Base-by-base conservation (phyloP, 441 rosid species). In the Raphanus hybrid region DNA sequence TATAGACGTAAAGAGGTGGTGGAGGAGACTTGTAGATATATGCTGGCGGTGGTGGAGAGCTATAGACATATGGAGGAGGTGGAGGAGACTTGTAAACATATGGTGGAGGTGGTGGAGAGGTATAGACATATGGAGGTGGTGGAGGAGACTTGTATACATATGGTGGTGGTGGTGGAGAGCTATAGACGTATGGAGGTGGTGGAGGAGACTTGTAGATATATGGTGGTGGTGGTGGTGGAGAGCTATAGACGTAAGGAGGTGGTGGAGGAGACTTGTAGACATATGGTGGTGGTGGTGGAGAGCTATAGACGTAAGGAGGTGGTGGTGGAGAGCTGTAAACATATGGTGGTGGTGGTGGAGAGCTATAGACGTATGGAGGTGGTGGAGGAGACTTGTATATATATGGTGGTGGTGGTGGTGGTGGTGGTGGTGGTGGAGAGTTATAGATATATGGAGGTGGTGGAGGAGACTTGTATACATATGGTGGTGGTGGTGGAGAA, bases 371-470 rank as follows among this genome's bases (percentile, higher is more conserved):
- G 1, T 67, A 67, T 0, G 71, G 60, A 10, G 37, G 70, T 8
- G 60, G 70, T 67, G 70, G 71, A 0, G 62, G 72, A 2, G 72
- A 9, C 0, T 5, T 68, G 3, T 68, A 68, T 1, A 67, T 59
- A 5, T 67, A 67, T 0, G 71, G 59, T 5, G 35, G 70, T 16
- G 60, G 70, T 67, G 71, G 71, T n/a, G 71, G 71, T n/a, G 71
- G 71, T 2, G 71, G 48, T 0, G 71, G 71, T 0, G 67, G 68
- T 3, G 69, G 60, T 16, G 75, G 59, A 0, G 75, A 48, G 0
- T 0, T 67, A 12, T 67, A 67, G 0, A 67, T 8, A 1, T 67
- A 67, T 0, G 71, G 71, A 1, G 67, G 68, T 3, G 69, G 60
- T 16, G 75, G 59, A 0, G 75, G 59, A 0, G 69, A 18, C 0